phyloP scores from a whole-genome alignment of 768 basidiomycete genomes.

The Collybia sp. region DNA sequence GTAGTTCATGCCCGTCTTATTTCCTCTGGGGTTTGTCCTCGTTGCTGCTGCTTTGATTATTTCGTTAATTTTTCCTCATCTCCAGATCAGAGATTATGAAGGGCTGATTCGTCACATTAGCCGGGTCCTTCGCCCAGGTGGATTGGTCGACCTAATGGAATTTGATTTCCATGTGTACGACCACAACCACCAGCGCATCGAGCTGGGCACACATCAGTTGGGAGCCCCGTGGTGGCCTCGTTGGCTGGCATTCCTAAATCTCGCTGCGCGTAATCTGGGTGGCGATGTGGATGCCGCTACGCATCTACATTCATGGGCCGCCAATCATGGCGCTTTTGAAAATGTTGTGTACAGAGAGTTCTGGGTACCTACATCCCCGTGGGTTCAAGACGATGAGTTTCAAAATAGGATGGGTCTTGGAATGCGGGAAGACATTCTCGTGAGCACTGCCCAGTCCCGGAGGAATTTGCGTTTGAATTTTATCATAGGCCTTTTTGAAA shows the following conservation, averaged over 20 bases:
- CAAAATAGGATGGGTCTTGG: slow-evolving; percentile 31
- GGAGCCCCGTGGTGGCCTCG: slow-evolving; percentile 55
- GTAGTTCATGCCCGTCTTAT: slow-evolving; percentile 72
- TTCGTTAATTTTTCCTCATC: slow-evolving; percentile 10
- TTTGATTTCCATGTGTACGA: slow-evolving; percentile 68
- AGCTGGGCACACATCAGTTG: slow-evolving; percentile 35
- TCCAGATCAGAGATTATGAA: slow-evolving; percentile 65
- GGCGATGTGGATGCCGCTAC: slow-evolving; percentile 61
- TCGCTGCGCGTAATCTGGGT: slow-evolving; percentile 51
- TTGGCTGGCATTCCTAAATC: slow-evolving; percentile 53
- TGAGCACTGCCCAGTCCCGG: slow-evolving; percentile 15
- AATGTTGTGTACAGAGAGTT: slow-evolving; percentile 52
- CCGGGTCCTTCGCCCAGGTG: slow-evolving; percentile 64
- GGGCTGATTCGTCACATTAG: slow-evolving; percentile 62
- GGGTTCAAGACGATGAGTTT: slow-evolving; percentile 34
- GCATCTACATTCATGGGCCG: slow-evolving; percentile 51
- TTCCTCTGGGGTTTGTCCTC: slow-evolving; percentile 49
- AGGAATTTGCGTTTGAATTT: slow-evolving; percentile 1
- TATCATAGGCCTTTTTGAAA: slow-evolving; percentile 53
- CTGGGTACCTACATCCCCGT: slow-evolving; percentile 62
- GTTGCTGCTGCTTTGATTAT: slow-evolving; percentile 5
- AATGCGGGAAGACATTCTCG: slow-evolving; percentile 59
- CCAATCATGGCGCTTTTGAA: slow-evolving; percentile 51
- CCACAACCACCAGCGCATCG: slow-evolving; percentile 36
- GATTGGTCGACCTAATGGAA: slow-evolving; percentile 62